Base-by-base conservation (phyloP, 2,329 filamentous ascomycete genomes). In the Neophaeococcomyces aloes region DNA sequence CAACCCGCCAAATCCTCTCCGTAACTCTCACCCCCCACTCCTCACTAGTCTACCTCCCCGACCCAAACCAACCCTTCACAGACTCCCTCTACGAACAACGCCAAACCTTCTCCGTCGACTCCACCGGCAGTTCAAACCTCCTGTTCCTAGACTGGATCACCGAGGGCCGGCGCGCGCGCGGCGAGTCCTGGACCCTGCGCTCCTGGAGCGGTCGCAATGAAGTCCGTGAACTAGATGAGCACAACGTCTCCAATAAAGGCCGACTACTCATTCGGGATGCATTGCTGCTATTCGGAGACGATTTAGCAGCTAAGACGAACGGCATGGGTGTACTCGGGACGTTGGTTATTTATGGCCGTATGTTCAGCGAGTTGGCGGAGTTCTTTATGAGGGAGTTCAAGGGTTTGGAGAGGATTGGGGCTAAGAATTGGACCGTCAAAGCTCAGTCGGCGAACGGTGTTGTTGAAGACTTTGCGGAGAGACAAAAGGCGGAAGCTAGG, bases 61-160 rank as follows among this genome's bases (percentile, higher is more conserved):
- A 98, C 60, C 91, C 91, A 1, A 83, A 94, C 2, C 89, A 95
- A 60, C 91, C 91, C 0, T 96, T 94, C 60, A 79, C 78, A 48
- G 75, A 77, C 49, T 93, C 86, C 57, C 76, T 83, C 33, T 96
- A 94, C 63, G 77, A 83, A 54, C 91, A 96, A 64, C 73, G 69
- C 13, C 91, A 96, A 62, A 74, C 78, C 15, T 95, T 95, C 62
- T 74, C 74, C 29, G 63, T 81, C 39, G 68, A 68, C 38, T 62
- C 56, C 45, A 61, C 58, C 6, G 64, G 67, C 7, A 63, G 58
- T 7, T 62, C 76, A 70, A 54, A 81, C 31, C 65, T 96, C 11
- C 93, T 87, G 58, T 72, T 94, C 2, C 68, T 94, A 35, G 91
- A 98, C 62, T 98, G 91, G 91, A 87, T 96, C 5, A 93, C 81